Conservation (phyloP, 345 rosid species). For the Chamaenerion angustifolium region DNA sequence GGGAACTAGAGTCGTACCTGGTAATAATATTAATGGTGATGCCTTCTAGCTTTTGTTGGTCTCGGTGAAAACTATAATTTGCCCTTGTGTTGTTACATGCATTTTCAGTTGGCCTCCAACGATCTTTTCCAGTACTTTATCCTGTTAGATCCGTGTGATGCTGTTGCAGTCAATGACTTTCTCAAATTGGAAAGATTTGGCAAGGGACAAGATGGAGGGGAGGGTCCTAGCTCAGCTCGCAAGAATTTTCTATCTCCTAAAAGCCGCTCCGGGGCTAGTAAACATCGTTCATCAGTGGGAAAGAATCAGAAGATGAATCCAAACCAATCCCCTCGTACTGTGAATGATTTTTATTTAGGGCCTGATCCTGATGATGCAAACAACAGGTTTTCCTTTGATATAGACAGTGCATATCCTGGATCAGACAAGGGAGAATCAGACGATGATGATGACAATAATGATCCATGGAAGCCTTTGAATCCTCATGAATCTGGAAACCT, state of each 20-base stretch:
- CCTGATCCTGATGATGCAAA: conserved; percentile 25
- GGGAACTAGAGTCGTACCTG: conserved; percentile 90
- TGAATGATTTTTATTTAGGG: conserved; percentile 20
- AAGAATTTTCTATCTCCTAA: conserved; percentile 49
- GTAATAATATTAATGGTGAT: conserved; percentile 18
- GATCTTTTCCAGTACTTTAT: conserved; percentile 79
- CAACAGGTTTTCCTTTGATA: conserved; percentile 26
- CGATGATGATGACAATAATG: conserved; percentile 40
- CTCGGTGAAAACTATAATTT: no score
- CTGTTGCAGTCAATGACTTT: conserved; percentile 41
- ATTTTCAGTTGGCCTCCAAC: conserved; percentile 66
- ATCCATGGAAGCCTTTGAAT: conserved; percentile 92
- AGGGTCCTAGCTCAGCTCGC: conserved; percentile 27
- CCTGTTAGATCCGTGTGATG: conserved; percentile 72
- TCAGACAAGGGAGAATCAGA: conserved; percentile 40
- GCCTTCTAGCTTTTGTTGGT: no score
- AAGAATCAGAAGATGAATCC: conserved; percentile 34
- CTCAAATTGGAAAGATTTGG: conserved; percentile 25
- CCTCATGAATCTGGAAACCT: conserved; percentile 89
- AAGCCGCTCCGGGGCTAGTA: conserved; percentile 49
- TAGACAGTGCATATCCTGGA: conserved; percentile 37
- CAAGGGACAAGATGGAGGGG: conserved; percentile 29
- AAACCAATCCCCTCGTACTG: conserved; percentile 28
- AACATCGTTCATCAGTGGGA: conserved; percentile 37
- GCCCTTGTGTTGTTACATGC: not conserved